Base-by-base conservation (phyloP, 257 asterid species). In the Plantago ovata region DNA sequence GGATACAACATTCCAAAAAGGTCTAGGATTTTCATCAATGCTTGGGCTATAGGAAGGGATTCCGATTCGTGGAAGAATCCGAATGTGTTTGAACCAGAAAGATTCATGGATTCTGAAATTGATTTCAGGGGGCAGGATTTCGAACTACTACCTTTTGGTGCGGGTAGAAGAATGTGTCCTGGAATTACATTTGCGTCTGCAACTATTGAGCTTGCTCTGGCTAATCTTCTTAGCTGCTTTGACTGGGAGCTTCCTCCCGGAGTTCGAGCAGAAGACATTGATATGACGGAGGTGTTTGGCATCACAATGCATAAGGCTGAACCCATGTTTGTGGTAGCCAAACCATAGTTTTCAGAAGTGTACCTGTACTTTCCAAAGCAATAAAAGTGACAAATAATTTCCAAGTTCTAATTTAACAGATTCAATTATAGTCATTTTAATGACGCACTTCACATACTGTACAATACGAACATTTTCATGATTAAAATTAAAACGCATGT, bases 11-110 rank as follows among this genome's bases (percentile, higher is more conserved):
- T 80, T 38, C 84, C 84, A 23, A 68, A 71, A 4, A 73, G 67
- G 38, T 60, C 91, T 7, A 70, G 86, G 61, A 62, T 77, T 14
- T 80, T 66, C 67, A 40, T 83, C 62, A 83, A 79, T 7, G 86
- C 72, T 7, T 82, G 86, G 90, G 84, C 90, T 6, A 63, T 82
- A 4, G 90, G 84, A 15, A 77, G 90, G 63, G 81, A 79, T 58
- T 65, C 75, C 0, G 66, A 75, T 33, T 70, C 73, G 10, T 83
- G 91, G 91, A 49, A 62, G 22, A 60, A 75, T 52, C 87, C 87
- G 8, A 73, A 63, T 0, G 9, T 10, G 18, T 82, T 82, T 24
- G 64, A 57, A 16, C 86, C 90, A 0, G 81, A 82, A 19, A 77
- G 84, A 53, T 83, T 83, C 68, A 32, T 75, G 69, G 60, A 65